Evolutionary conservation across 805 yeast genomes (phyloP), one percentile per base, ranked within the genome.

Genomic region (Yarrowia deformans): DNA sequence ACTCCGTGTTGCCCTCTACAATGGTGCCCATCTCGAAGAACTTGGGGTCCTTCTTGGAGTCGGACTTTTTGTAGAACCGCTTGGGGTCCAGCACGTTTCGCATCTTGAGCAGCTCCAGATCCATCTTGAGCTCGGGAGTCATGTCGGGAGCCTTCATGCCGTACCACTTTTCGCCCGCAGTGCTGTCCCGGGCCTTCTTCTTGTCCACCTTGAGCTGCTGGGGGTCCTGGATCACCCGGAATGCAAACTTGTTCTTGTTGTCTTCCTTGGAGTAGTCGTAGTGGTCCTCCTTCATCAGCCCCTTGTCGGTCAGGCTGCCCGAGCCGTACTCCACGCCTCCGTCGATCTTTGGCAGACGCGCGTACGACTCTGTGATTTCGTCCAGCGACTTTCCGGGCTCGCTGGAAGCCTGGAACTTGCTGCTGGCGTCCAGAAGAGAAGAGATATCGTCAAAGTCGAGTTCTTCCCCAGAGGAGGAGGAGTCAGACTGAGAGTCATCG

Each of bases 1-100:
- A 91, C 76, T 94, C 98, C 1, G 91, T 83, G 72, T 88, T 87
- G 52, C 93, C 94, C 73, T 90, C 95, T 34, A 93, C 79, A 45
- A 95, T 85, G 0, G 97, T 93, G 16, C 99, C 99, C 73, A 90
- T 85, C 70, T 94, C 95, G 77, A 95, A 93, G 72, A 83, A 86
- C 74, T 90, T 91, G 56, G 97, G 94, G 39, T 48, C 56, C 48
- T 63, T 63, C 63, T 83, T 84, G 40, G 74, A 74, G 90, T 93
- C 89, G 70, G 90, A 95, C 77, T 91, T 91, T 79, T 91, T 92
- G 80, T 95, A 95, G 79, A 92, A 97, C 74, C 98, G 85, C 80
- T 95, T 95, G 8, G 98, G 98, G 77, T 95, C 98, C 71, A 95
- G 83, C 10, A 93, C 97, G 69, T 90, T 89, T 79, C 99, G 87